A percentile compares a stretch with the other conserved stretches of the same genome.
phyloP scores from a whole-genome alignment of 106 monocot species.

The Allium cepa region DNA sequence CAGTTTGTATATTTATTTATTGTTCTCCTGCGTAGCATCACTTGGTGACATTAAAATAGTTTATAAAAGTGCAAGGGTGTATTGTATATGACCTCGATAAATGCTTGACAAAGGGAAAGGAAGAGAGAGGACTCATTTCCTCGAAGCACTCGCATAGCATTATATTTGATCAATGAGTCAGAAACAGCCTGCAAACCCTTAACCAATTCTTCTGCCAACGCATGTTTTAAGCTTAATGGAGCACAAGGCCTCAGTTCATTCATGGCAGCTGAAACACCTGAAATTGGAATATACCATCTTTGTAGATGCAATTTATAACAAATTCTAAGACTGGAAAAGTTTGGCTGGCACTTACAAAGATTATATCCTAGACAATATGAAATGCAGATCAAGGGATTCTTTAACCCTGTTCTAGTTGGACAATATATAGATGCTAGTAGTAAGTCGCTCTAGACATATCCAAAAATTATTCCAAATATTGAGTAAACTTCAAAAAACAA shows the following conservation, averaged over 20 bases:
- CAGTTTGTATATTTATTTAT: too few relatives aligned
- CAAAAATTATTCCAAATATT: too few relatives aligned
- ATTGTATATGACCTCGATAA: conserved; percentile 58
- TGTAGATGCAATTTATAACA: not conserved
- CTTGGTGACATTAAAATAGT: too few relatives aligned
- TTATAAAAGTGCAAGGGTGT: too few relatives aligned
- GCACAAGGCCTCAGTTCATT: conserved; percentile 93
- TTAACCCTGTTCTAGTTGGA: too few relatives aligned
- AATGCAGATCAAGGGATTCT: too few relatives aligned
- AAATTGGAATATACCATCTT: not conserved
- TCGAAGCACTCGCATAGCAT: conserved; percentile 69
- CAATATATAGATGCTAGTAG: too few relatives aligned
- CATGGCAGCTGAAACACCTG: conserved; percentile 90
- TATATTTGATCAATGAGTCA: conserved; percentile 65
- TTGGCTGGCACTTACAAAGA: not conserved
- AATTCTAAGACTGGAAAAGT: not conserved
- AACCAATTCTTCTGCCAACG: conserved; percentile 67
- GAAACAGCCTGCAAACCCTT: conserved; percentile 77
- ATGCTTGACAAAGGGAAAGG: conserved; percentile 85
- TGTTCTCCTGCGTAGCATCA: too few relatives aligned
- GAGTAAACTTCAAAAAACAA: too few relatives aligned
- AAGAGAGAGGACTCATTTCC: conserved; percentile 84
- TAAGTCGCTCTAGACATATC: too few relatives aligned
- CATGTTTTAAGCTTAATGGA: conserved; percentile 60
- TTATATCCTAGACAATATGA: too few relatives aligned